phyloP scores from a whole-genome alignment of 2,329 filamentous ascomycete species.

The Cladophialophora chaetospira region DNA sequence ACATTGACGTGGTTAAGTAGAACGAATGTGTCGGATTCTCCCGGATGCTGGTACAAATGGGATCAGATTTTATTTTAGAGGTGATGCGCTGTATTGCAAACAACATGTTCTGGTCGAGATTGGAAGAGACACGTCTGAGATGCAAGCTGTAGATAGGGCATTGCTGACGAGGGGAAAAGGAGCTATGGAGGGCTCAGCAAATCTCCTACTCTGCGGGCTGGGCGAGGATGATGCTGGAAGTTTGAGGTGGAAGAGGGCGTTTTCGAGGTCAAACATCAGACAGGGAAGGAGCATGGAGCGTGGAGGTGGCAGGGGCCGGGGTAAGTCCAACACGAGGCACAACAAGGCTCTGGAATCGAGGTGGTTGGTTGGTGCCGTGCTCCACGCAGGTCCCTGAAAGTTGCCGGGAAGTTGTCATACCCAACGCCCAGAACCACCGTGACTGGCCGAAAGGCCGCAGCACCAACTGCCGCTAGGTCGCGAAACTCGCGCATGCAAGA shows the following conservation, averaged over 20 bases:
- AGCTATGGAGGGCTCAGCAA: conserved; percentile 14
- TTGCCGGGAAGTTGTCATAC: conserved; percentile 12
- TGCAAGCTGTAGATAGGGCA: conserved; percentile 7
- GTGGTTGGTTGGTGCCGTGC: conserved; percentile 13
- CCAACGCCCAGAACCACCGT: neutral
- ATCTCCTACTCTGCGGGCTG: conserved; percentile 14
- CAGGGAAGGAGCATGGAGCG: conserved; percentile 22
- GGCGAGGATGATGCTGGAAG: conserved; percentile 21
- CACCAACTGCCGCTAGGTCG: conserved; percentile 9
- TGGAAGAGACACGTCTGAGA: conserved; percentile 12
- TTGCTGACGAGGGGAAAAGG: conserved; percentile 6
- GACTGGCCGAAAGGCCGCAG: conserved; percentile 2
- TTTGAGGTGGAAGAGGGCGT: conserved; percentile 19
- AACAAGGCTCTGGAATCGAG: conserved; percentile 11
- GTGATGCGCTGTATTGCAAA: conserved; percentile 12
- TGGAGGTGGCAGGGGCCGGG: conserved; percentile 6
- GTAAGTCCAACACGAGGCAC: conserved; percentile 18
- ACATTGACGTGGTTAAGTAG: conserved; percentile 26
- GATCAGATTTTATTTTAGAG: conserved; percentile 7
- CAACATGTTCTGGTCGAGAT: conserved; percentile 23
- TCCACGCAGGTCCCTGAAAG: conserved; percentile 15
- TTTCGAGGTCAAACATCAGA: conserved; percentile 24
- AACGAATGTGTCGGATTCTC: neutral
- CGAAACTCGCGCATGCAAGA: conserved; percentile 2
- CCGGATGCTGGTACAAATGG: conserved; percentile 7